Evolutionary conservation across 1,284 basidiomycete species (phyloP), one percentile per base, ranked within the genome.

Genomic region (Caloboletus firmus): DNA sequence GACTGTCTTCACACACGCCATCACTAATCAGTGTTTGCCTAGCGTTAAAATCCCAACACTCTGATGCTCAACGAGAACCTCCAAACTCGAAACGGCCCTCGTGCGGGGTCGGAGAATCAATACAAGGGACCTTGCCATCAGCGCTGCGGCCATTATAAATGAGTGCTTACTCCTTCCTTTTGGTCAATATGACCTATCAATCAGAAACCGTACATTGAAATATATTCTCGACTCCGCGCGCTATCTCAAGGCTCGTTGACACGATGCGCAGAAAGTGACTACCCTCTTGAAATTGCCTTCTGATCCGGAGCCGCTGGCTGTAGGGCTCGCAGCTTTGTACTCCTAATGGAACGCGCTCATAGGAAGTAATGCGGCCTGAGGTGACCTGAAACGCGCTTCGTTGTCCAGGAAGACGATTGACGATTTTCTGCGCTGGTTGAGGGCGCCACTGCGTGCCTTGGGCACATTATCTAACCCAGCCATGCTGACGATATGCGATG

Each of bases 81-180:
- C 30, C 12, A 12, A 18, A 42, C 15, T 34, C 18, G 18, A 31
- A 10, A 28, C 10, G 5, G 37, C 1, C 20, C 34, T 8, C 26
- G 26, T 13, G 15, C 22, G 20, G 7, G 20, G 11, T 24, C 30
- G 37, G 49, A 36, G 20, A 11, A 37, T 47, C 31, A 41, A 34
- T 24, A 5, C 22, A 49, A 39, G 17, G 42, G 30, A 44, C 44
- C n/a, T 47, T 41, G 17, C 20, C 22, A 20, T 36, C 26, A n/a
- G 9, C 9, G n/a, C 31, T 36, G 39, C n/a, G 31, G 34, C 20
- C 20, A 37, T 49, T 12, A 58, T 51, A 47, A 61, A 61, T 40
- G 37, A 45, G 20, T 32, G 20, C 11, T 18, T 47, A 35, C 40
- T 35, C 35, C 22, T 57, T 52, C 53, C 56, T 61, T 49, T 58